Conservation (phyloP, 192 early-diverging fungal species). For the Phycomyces nitens region DNA sequence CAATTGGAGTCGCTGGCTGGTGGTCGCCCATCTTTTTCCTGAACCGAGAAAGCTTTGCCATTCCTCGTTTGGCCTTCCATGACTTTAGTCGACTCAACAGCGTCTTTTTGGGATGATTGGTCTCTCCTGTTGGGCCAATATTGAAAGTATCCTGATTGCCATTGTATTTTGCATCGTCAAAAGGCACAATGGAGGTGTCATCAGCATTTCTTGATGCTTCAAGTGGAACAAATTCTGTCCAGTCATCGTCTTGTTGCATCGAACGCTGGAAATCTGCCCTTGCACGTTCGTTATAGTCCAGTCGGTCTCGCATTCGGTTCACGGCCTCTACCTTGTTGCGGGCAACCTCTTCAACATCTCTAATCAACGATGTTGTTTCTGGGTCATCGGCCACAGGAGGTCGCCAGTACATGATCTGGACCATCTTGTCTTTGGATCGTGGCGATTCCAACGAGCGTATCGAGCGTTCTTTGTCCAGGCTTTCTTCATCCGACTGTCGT, state of each 20-base stretch:
- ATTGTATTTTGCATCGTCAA: background rate
- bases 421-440: conserved; percentile 50
- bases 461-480: background rate
- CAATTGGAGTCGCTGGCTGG: conserved; percentile 21
- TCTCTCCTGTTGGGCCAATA: background rate
- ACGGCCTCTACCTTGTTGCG: conserved; percentile 31
- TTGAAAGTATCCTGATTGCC: no score
- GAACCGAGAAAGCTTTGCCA: conserved; percentile 1
- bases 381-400: conserved; percentile 38
- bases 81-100: conserved; percentile 19
- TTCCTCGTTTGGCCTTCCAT: conserved; percentile 5
- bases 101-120: background rate
- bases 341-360: conserved; percentile 30
- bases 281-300: conserved; percentile 33
- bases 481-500: conserved; percentile 9
- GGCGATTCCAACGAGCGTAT: conserved; percentile 39
- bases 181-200: background rate
- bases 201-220: background rate
- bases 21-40: background rate
- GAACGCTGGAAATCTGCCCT: conserved; percentile 28
- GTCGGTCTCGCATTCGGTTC: conserved; percentile 37
- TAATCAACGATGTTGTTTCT: conserved; percentile 9
- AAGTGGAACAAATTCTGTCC: conserved; percentile 35
- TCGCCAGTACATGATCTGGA: conserved; percentile 50
- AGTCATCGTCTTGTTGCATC: conserved; percentile 27